phyloP scores from a whole-genome alignment of 352 stramenopile species.

The Phytophthora pseudosyringae region DNA sequence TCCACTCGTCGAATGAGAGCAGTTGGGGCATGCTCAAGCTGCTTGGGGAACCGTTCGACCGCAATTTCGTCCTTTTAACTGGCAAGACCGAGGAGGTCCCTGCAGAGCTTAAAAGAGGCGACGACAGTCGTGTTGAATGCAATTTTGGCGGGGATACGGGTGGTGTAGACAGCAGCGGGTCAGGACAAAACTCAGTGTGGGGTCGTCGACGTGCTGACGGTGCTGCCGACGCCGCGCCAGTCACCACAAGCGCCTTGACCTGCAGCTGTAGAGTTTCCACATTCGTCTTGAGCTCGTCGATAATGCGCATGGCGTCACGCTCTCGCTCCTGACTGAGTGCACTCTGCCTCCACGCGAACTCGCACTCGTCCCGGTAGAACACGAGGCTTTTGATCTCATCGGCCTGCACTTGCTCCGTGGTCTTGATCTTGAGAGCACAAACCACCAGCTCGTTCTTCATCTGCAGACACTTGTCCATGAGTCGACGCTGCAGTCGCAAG shows the following conservation, averaged over 20 bases:
- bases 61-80: conserved; percentile 13
- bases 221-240: not conserved
- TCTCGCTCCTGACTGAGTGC: conserved; percentile 64
- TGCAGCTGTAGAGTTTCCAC: conserved; percentile 61
- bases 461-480: conserved; percentile 74
- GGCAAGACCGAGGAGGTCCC: not conserved
- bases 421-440: conserved; percentile 60
- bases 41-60: not conserved
- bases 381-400: conserved; percentile 75
- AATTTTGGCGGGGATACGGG: not conserved
- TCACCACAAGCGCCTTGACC: conserved; percentile 52
- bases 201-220: conserved; percentile 14
- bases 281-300: conserved; percentile 69
- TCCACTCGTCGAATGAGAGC: conserved; percentile 72
- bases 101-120: conserved; percentile 7
- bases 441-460: conserved; percentile 77
- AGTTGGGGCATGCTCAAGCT: conserved; percentile 21
- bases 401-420: conserved; percentile 64
- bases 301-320: conserved; percentile 66
- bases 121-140: not conserved
- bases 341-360: conserved; percentile 69
- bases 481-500: conserved; percentile 53
- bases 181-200: conserved; percentile 2
- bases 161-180: not conserved
- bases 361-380: conserved; percentile 80